These are phyloP conservation scores for Blastobotrys persicus DNA, from an alignment of 1,139 yeast genomes.

Conservation along the genomic window DNA sequence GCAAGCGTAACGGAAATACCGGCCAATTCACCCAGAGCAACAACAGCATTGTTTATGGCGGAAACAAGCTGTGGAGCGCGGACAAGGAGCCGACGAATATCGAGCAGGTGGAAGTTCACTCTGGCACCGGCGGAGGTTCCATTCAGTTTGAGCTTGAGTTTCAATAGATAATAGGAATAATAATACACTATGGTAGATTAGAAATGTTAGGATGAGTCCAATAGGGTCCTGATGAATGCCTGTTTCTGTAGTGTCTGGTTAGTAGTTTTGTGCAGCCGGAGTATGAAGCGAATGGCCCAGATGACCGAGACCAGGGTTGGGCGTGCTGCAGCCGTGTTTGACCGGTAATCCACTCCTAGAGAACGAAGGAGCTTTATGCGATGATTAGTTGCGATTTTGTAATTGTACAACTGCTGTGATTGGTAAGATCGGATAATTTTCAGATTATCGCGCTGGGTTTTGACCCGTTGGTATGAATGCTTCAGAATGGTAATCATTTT, in stretches of 20 bases:
- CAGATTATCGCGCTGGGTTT: constrained; percentile 20
- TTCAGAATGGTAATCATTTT: constrained; percentile 4
- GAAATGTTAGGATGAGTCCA: not conserved
- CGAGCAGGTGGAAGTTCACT: constrained; percentile 52
- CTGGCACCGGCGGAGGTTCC: constrained; percentile 45
- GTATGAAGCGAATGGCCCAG: constrained; percentile 1
- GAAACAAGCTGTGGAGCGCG: constrained; percentile 63
- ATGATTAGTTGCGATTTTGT: constrained; percentile 14
- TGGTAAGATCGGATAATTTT: constrained; percentile 18
- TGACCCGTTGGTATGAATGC: constrained; percentile 14
- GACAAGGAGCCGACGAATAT: constrained; percentile 48
- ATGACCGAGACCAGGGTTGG: not conserved
- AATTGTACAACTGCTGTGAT: constrained; percentile 16
- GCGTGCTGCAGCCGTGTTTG: not conserved
- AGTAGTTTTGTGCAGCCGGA: not conserved
- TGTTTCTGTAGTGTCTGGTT: constrained; percentile 3
- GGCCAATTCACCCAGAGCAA: constrained; percentile 35
- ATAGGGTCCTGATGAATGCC: not conserved
- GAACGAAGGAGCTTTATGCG: constrained; percentile 16
- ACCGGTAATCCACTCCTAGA: not conserved
- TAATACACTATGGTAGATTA: not conserved
- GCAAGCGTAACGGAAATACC: constrained; percentile 30
- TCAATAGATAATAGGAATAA: constrained; percentile 18
- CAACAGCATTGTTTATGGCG: constrained; percentile 56
- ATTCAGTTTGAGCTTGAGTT: constrained; percentile 46